Evolutionary conservation across 2,329 filamentous ascomycete species (phyloP), one percentile per base, ranked within the genome.

Genomic region (Gliomastix tumulicola): DNA sequence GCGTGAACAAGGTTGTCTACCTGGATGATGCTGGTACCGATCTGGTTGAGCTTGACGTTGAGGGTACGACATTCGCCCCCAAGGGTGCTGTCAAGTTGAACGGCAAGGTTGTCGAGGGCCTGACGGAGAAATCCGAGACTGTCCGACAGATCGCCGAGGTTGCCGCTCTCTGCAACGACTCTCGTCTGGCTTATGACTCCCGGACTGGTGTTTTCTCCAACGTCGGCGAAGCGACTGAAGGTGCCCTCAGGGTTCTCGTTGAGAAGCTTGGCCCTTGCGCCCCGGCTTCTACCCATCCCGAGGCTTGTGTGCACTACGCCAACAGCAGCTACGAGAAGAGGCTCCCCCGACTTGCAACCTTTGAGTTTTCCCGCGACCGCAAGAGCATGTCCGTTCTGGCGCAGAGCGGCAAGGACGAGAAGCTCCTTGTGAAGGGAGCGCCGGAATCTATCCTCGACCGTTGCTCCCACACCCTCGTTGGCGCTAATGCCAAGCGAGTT

Each of bases 321-420:
- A 97, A 88, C 67, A 74, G 80, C 45, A 81, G 82, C 63, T 96
- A 95, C 57, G 89, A 94, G 64, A 72, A 79, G 47, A 74, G 77
- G 47, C 76, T 82, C 34, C 78, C 79, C 36, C 79, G 84, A 30
- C 71, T 95, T 39, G 83, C 89, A 8, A 95, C 88, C 10, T 98
- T 88, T 51, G 92, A 98, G 58, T 98, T 98, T 65, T 97, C 92
- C 2, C 82, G 92, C 50, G 92, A 98, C 62, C 80, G 92, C 44
- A 98, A 98, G 77, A 97, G 90, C 63, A 98, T 98, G 92, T 98
- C 92, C 33, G 94, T 98, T 23, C 68, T 97, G 41, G 87, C 94
- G 44, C 75, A 83, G 46, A 73, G 75, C 37, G 82, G 76, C 38
- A 69, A 71, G 34, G 63, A 79, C 36, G 79, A 92, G 65, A 88